Base-by-base conservation (phyloP, 169 alveolate species). In the Plasmodium vinckei region DNA sequence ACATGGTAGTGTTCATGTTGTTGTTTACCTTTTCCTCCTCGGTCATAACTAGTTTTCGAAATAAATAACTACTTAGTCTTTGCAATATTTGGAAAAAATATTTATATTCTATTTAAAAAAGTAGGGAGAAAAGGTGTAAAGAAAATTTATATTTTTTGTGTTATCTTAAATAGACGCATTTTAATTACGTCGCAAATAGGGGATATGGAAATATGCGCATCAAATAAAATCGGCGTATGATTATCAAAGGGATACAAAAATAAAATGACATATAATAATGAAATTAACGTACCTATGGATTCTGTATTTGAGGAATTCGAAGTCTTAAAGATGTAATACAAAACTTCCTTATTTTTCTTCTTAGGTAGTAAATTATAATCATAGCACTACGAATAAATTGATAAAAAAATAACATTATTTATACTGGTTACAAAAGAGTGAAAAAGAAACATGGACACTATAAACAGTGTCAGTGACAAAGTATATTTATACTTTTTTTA, bases 41-140 rank as follows among this genome's bases (percentile, higher is more conserved):
- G 6, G 88, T 77, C 88, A 77, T 77, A 54, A 77, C 44, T 64
- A 77, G 65, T 77, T 77, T 77, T 17, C 88, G 88, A 64, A 77
- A 77, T 77, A 77, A 65, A 64, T 47, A 77, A 15, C 25, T 69
- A 51, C 88, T 77, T 19, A 77, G 46, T 27, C 72, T 77, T 63
- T 77, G 79, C 2, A 77, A 42, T 63, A 77, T 12, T 64, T 77
- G 88, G 47, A 77, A 77, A 51, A 77, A 77, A 56, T 64, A 46
- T 15, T 69, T 77, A 63, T 77, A 77, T 65, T 77, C 88, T 77
- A 57, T 63, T 39, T 25, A 5, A 63, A 69, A 64, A 17, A 64
- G 17, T 33, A 33, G 42, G 42, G 42, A 33, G 5, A 33, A 33
- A 33, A 3, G 7, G 42, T 4, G 0, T 3, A 33, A 33, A 33